Evolutionary conservation across 2,329 filamentous ascomycete species (phyloP).

Genomic region (Pseudopyrenochaeta lycopersici): DNA sequence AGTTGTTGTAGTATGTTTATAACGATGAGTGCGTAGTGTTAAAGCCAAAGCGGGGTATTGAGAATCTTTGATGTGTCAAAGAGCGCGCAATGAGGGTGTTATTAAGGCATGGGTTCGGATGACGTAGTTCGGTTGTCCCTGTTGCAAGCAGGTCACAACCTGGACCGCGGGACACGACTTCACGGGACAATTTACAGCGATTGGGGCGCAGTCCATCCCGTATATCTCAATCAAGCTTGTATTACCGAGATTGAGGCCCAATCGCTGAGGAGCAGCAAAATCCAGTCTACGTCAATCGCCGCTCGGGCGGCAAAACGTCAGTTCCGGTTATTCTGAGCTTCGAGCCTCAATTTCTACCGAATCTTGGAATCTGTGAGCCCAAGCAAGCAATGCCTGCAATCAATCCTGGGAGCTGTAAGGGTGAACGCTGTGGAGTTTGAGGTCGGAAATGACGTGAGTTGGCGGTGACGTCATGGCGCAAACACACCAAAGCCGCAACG

Average conservation of each 20-base stretch:
- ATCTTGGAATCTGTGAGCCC: background rate
- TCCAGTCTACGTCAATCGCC: background rate
- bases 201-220: slow-evolving; percentile 16
- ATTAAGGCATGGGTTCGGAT: slow-evolving; percentile 13
- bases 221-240: slow-evolving; percentile 6
- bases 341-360: background rate
- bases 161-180: slow-evolving; percentile 15
- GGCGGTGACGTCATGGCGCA: slow-evolving; percentile 1
- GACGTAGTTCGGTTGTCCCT: slow-evolving; percentile 24
- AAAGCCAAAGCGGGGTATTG: background rate
- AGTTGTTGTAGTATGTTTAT: slow-evolving; percentile 4
- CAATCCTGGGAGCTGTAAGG: background rate
- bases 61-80: slow-evolving; percentile 6
- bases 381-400: background rate
- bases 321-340: slow-evolving; percentile 4
- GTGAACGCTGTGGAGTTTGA: background rate
- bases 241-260: slow-evolving; percentile 8
- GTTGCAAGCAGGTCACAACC: slow-evolving; percentile 17
- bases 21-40: background rate
- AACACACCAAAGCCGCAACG: background rate
- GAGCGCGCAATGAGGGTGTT: slow-evolving; percentile 18
- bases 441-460: background rate
- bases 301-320: slow-evolving; percentile 4
- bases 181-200: slow-evolving; percentile 21
- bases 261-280: slow-evolving; percentile 3